Evolutionary conservation across 1,139 yeast genomes (phyloP), one percentile per base, ranked within the genome.

Genomic region (Pneumocystis wakefieldiae): DNA sequence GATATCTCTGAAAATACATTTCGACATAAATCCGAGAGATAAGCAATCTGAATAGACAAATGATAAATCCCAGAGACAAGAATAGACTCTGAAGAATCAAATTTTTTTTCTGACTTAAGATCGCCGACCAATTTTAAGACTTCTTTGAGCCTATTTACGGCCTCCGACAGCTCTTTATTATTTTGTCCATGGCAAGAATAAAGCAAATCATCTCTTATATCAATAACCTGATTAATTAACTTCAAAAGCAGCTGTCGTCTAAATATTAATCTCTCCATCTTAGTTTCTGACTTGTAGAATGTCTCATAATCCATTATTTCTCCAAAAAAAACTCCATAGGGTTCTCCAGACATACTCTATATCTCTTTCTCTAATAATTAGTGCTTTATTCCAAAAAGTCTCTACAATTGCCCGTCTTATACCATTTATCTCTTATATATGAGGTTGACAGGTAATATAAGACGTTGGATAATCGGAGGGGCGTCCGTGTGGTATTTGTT

Each of bases 211-310:
- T 57, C 42, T 8, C 59, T 32, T 29, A 57, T 57, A 37, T 57
- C 42, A 28, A 57, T 57, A 19, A 57, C 59, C n/a, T 39, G 41
- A 19, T 57, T 24, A 36, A 39, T 12, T 59, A 29, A 29, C 68
- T 64, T 24, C 63, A 59, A 7, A 67, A 59, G 17, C 62, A 61
- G 38, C 60, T 55, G 28, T 62, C 67, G 35, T 39, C 39, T 59
- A 66, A 66, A 12, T 60, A 59, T 37, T 48, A 61, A 55, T 57
- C 60, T 10, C 39, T 62, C 14, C 64, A 53, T 10, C 59, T 28
- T 28, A 6, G 12, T 19, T 8, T 48, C 32, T 10, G 29, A 15
- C 32, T 24, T 29, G 3, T 3, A 24, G 1, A 29, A 48, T 10
- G 15, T 24, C 1, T 48, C n/a, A 6, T 48, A 32, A 48, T 48